These are phyloP conservation scores for Eucalyptus lansdowneana DNA, from an alignment of 345 rosid species.

Conservation along the genomic window DNA sequence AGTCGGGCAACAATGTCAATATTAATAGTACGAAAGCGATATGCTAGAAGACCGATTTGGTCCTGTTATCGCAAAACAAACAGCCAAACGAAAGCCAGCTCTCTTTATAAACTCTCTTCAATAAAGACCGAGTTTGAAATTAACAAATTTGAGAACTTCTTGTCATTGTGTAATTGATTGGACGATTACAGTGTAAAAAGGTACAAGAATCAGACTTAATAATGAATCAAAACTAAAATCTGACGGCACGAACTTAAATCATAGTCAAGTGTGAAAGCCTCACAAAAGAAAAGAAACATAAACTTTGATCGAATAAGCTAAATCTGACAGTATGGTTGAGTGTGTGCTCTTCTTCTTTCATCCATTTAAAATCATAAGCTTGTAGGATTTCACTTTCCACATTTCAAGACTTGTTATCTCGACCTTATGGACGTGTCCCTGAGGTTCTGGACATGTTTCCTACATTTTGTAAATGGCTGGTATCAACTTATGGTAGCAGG, in stretches of 20 bases:
- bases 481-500: background rate
- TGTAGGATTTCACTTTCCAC: background rate
- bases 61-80: too few species aligned
- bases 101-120: too few species aligned
- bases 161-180: too few species aligned
- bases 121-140: too few species aligned
- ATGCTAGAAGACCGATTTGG: too few species aligned
- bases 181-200: too few species aligned
- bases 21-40: too few species aligned
- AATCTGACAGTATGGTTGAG: background rate
- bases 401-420: background rate
- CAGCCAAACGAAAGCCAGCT: too few species aligned
- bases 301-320: background rate
- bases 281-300: background rate
- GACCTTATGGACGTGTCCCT: background rate
- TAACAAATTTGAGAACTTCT: too few species aligned
- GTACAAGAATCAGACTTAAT: too few species aligned
- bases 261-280: background rate
- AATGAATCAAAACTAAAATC: too few species aligned
- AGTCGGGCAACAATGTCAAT: too few species aligned
- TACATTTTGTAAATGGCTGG: accelerated
- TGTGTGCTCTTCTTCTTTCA: background rate
- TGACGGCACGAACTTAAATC: background rate
- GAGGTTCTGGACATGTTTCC: background rate
- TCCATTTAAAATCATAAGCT: background rate